A percentile compares a stretch with the other conserved stretches of the same genome.
Evolutionary conservation across 495 filamentous ascomycete species (phyloP).

Genomic region (Diplogelasinospora grovesii): DNA sequence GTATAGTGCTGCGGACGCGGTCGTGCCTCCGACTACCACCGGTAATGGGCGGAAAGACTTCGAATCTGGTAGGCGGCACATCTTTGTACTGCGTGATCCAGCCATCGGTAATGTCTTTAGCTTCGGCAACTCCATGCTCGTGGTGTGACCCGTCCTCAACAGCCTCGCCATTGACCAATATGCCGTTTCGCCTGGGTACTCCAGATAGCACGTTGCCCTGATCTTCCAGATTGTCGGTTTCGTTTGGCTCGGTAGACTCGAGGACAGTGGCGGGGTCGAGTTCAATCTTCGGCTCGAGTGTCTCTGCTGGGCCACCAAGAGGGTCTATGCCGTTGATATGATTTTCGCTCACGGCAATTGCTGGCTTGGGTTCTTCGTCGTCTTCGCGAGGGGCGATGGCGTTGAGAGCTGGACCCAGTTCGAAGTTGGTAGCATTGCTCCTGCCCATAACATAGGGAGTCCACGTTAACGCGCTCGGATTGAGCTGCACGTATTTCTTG

Average conservation of each 20-base stretch:
- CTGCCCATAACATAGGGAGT: constrained; percentile 97
- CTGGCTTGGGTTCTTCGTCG: constrained; percentile 46
- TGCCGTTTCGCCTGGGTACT: constrained; percentile 14
- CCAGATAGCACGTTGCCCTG: background rate
- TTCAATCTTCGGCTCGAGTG: constrained; percentile 12
- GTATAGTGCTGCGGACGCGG: constrained; percentile 20
- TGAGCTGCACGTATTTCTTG: constrained; percentile 80
- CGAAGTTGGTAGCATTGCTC: constrained; percentile 74
- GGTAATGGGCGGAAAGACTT: constrained; percentile 70
- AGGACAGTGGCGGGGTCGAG: constrained; percentile 24
- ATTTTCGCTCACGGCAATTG: constrained; percentile 20
- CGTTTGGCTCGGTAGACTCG: constrained; percentile 39
- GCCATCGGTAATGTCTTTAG: constrained; percentile 23
- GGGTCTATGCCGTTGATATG: constrained; percentile 29
- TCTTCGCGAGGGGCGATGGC: constrained; percentile 83
- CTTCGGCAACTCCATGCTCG: constrained; percentile 27
- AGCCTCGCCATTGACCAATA: constrained; percentile 12
- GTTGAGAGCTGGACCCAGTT: constrained; percentile 73
- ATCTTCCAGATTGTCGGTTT: constrained; percentile 12
- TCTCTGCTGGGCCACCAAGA: constrained; percentile 13
- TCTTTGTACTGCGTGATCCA: constrained; percentile 39
- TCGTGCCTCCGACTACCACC: constrained; percentile 26
- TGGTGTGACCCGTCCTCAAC: constrained; percentile 23
- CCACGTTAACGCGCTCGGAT: constrained; percentile 78
- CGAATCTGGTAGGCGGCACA: constrained; percentile 75